phyloP scores from a whole-genome alignment of 1,284 basidiomycete genomes.

The Cutaneotrichosporon cutaneum region DNA sequence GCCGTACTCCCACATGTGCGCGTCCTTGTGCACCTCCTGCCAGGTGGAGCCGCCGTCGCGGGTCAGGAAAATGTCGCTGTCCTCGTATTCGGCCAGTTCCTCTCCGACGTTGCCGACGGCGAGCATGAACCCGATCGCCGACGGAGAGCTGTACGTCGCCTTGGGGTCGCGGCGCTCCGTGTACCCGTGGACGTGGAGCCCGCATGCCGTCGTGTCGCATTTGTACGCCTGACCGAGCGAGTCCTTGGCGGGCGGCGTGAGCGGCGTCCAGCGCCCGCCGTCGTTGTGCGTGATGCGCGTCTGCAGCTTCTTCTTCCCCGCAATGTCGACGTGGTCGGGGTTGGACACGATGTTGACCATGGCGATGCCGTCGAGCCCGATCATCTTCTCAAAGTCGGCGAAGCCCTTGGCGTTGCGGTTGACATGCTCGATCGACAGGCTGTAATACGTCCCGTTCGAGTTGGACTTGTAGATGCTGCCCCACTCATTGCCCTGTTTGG shows the following conservation, averaged over 20 bases:
- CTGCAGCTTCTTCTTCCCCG: conserved; percentile 74
- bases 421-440: conserved; percentile 78
- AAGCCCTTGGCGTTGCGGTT: conserved; percentile 84
- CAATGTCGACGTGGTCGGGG: conserved; percentile 69
- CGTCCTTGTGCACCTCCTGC: conserved; percentile 98
- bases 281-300: conserved; percentile 95
- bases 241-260: conserved; percentile 73
- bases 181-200: conserved; percentile 90
- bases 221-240: conserved; percentile 72
- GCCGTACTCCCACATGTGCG: conserved; percentile 96
- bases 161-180: conserved; percentile 87
- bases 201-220: conserved; percentile 73
- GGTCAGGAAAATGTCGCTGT: conserved; percentile 93
- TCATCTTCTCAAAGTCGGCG: conserved; percentile 98
- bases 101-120: conserved; percentile 97
- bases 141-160: conserved; percentile 88
- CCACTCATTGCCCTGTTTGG: conserved; percentile 71
- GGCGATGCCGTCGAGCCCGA: conserved; percentile 92
- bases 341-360: conserved; percentile 81
- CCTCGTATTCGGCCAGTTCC: conserved; percentile 71
- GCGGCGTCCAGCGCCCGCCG: conserved; percentile 81
- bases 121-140: conserved; percentile 88
- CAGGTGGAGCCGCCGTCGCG: conserved; percentile 96
- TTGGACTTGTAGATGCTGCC: conserved; percentile 92
- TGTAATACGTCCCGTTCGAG: conserved; percentile 96